A percentile compares a stretch with the other conserved stretches of the same genome.
These are phyloP conservation scores for Boletus reticulatus DNA, from an alignment of 768 basidiomycete species.

Conservation along the genomic window DNA sequence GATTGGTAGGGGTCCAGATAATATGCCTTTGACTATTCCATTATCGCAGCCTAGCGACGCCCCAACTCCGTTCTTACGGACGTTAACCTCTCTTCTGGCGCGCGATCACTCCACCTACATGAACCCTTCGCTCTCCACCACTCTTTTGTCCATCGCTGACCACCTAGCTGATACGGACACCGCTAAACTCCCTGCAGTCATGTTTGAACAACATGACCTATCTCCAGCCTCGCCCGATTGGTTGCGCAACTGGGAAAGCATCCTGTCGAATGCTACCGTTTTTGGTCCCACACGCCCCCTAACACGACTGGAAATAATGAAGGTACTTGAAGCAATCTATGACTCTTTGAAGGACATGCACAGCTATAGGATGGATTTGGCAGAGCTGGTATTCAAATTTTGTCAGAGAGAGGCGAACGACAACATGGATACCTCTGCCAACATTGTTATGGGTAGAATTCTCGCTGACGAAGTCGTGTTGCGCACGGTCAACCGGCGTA, in stretches of 20 bases:
- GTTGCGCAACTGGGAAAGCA: conserved; percentile 62
- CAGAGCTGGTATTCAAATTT: conserved; percentile 55
- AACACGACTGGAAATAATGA: conserved; percentile 57
- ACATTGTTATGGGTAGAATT: conserved; percentile 50
- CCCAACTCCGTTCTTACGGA: conserved; percentile 58
- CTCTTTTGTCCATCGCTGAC: conserved; percentile 63
- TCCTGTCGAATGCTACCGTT: conserved; percentile 50
- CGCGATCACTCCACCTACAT: conserved; percentile 59
- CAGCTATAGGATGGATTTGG: conserved; percentile 53
- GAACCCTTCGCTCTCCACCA: conserved; percentile 59
- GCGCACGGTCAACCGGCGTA: conserved; percentile 42
- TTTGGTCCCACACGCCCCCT: conserved; percentile 43
- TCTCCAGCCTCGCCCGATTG: conserved; percentile 72
- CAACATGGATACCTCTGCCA: conserved; percentile 25
- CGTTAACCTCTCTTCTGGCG: conserved; percentile 59
- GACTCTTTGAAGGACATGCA: conserved; percentile 69
- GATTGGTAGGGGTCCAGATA: conserved; percentile 42
- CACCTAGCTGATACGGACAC: conserved; percentile 71
- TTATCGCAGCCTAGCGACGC: conserved; percentile 53
- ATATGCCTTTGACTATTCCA: conserved; percentile 47
- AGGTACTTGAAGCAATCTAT: conserved; percentile 55
- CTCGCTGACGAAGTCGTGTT: conserved; percentile 69
- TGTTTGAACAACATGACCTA: conserved; percentile 66
- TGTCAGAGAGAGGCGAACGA: conserved; percentile 37
- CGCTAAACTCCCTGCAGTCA: conserved; percentile 54